phyloP scores from a whole-genome alignment of 2,329 filamentous ascomycete genomes.

The Colletotrichum trifolii region DNA sequence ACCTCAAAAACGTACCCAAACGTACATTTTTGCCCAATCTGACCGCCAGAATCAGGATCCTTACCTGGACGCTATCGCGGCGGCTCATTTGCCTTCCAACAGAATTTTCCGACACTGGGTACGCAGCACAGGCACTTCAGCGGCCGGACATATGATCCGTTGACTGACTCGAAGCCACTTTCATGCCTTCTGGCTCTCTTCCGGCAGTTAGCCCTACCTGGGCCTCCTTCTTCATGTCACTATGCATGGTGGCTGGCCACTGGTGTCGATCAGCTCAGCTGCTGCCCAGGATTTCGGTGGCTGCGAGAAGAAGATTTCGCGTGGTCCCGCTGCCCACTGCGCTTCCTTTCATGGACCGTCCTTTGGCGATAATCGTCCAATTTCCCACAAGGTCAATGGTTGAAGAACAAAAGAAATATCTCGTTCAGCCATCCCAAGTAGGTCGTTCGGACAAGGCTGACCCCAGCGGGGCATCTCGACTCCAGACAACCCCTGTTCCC shows the following conservation, averaged over 20 bases:
- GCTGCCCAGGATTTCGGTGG: slow-evolving; percentile 7
- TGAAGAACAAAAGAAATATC: slow-evolving; percentile 28
- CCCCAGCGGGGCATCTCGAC: slow-evolving; percentile 35
- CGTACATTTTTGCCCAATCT: slow-evolving; percentile 29
- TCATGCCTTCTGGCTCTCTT: slow-evolving; percentile 15
- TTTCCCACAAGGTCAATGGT: slow-evolving; percentile 35
- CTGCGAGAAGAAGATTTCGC: slow-evolving; percentile 2
- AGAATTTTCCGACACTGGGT: neutral
- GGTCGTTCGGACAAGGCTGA: slow-evolving; percentile 36
- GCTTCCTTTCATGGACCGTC: neutral
- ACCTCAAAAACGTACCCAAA: slow-evolving; percentile 31
- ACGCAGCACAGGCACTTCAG: neutral
- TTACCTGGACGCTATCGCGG: neutral
- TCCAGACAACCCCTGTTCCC: slow-evolving; percentile 33
- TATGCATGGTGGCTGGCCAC: slow-evolving; percentile 1
- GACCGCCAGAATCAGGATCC: slow-evolving; percentile 25
- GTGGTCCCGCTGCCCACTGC: slow-evolving; percentile 6
- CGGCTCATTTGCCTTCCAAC: no score
- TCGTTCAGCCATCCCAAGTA: slow-evolving; percentile 23
- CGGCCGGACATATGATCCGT: slow-evolving; percentile 11
- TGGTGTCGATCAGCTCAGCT: slow-evolving; percentile 7
- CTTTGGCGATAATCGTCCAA: slow-evolving; percentile 19
- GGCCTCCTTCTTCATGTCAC: neutral
- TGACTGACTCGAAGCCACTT: slow-evolving; percentile 31
- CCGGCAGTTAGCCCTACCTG: slow-evolving; percentile 8